Evolutionary conservation across 805 yeast genomes (phyloP).

Genomic region (Zygotorulaspora danielsina): DNA sequence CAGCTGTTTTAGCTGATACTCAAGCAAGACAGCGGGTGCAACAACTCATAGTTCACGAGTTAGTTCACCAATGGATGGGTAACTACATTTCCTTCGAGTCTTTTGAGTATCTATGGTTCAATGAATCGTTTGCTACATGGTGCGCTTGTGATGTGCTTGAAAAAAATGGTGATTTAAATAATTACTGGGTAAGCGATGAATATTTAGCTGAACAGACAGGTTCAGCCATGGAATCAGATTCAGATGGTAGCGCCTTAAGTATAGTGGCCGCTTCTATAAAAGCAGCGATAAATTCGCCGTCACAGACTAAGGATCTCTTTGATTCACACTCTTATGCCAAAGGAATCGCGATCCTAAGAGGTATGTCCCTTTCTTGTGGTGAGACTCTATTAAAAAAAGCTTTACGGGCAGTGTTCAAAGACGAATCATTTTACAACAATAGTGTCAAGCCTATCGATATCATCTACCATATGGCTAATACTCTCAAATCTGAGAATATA

Average conservation of each 20-base stretch:
- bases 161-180: slow-evolving; percentile 21
- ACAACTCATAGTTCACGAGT: slow-evolving; percentile 64
- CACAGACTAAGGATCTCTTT: slow-evolving; percentile 29
- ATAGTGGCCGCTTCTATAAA: slow-evolving; percentile 17
- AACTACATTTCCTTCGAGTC: slow-evolving; percentile 61
- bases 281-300: slow-evolving; percentile 7
- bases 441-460: slow-evolving; percentile 34
- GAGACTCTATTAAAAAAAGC: slow-evolving; percentile 21
- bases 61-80: slow-evolving; percentile 81
- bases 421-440: slow-evolving; percentile 16
- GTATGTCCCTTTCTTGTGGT: slow-evolving; percentile 26
- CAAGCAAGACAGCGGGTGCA: slow-evolving; percentile 37
- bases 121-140: slow-evolving; percentile 76
- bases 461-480: slow-evolving; percentile 23
- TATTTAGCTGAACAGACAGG: slow-evolving; percentile 24
- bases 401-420: slow-evolving; percentile 16
- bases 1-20: slow-evolving; percentile 27
- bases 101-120: slow-evolving; percentile 69
- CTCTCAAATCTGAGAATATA: slow-evolving; percentile 26
- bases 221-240: slow-evolving; percentile 18
- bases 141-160: slow-evolving; percentile 49
- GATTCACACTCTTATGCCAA: slow-evolving; percentile 33
- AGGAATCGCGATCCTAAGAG: slow-evolving; percentile 32
- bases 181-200: slow-evolving; percentile 25
- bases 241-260: slow-evolving; percentile 13